These are phyloP conservation scores for Udeniomyces megalosporus DNA, from an alignment of 768 basidiomycete species.

Conservation along the genomic window DNA sequence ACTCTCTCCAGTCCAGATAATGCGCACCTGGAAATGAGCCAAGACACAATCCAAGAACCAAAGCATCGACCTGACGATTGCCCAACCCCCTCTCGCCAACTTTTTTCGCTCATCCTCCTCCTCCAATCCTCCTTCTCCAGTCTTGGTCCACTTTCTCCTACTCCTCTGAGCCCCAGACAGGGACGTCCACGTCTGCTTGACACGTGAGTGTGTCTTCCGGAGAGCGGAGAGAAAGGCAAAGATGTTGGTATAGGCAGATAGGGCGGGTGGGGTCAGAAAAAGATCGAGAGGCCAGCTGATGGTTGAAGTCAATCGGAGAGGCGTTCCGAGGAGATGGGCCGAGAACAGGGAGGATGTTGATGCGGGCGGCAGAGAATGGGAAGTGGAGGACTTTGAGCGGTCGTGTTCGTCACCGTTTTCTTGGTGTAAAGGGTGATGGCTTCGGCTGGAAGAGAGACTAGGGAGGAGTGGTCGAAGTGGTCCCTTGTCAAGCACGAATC, in stretches of 20 bases:
- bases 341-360: conserved; percentile 30
- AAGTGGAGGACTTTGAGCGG: neutral
- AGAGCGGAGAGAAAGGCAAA: conserved; percentile 72
- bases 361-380: neutral
- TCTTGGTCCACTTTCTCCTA: conserved; percentile 67
- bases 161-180: conserved; percentile 73
- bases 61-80: conserved; percentile 68
- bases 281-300: conserved; percentile 80
- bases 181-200: conserved; percentile 68
- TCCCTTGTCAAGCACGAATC: conserved; percentile 62
- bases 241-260: conserved; percentile 55
- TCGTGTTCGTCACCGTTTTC: no score
- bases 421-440: no score
- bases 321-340: conserved; percentile 59
- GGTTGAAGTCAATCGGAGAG: conserved; percentile 49
- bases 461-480: conserved; percentile 68
- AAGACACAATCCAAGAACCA: conserved; percentile 78
- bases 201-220: conserved; percentile 62
- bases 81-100: conserved; percentile 68
- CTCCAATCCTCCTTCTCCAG: conserved; percentile 54
- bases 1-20: no score
- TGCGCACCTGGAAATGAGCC: conserved; percentile 45
- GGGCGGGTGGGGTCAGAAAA: conserved; percentile 60
- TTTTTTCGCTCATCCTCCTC: conserved; percentile 48
- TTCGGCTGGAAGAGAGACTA: conserved; percentile 37